phyloP scores from a whole-genome alignment of 2,329 filamentous ascomycete species.

The Fusarium pseudoanthophilum region DNA sequence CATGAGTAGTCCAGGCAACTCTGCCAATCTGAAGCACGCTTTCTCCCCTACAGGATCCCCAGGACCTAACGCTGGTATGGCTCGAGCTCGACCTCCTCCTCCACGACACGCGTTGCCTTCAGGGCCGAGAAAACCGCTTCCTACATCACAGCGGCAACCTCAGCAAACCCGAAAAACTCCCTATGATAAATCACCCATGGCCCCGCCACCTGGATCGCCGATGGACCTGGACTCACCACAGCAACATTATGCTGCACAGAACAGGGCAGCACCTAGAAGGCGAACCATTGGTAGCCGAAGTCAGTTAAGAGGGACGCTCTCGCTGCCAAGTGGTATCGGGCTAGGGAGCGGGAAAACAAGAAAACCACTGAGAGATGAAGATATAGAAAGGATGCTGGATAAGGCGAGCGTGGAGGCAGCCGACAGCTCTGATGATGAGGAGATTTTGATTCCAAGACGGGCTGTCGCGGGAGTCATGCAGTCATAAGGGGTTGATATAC shows the following conservation, averaged over 20 bases:
- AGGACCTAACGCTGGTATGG: conserved; percentile 37
- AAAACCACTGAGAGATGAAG: conserved; percentile 61
- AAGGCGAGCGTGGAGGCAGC: conserved; percentile 59
- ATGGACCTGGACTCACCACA: conserved; percentile 60
- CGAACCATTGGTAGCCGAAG: conserved; percentile 54
- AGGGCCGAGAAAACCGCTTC: conserved; percentile 63
- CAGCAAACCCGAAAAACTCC: conserved; percentile 57
- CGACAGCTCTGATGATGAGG: conserved; percentile 68
- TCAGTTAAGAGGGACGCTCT: conserved; percentile 55
- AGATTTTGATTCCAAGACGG: conserved; percentile 60
- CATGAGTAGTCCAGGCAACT: conserved; percentile 83
- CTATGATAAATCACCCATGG: conserved; percentile 59
- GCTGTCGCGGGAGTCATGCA: conserved; percentile 47
- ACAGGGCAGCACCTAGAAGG: conserved; percentile 55
- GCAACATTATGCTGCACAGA: conserved; percentile 41
- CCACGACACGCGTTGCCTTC: conserved; percentile 56
- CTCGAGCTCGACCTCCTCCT: conserved; percentile 27
- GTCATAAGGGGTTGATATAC: conserved; percentile 22
- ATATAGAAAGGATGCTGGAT: conserved; percentile 69
- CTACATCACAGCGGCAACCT: conserved; percentile 58
- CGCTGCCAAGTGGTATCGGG: conserved; percentile 62
- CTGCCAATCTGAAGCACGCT: conserved; percentile 67
- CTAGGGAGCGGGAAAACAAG: conserved; percentile 51
- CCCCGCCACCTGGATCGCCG: conserved; percentile 52
- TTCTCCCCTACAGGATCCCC: conserved; percentile 59